Conservation (phyloP, 305 asterid genomes). For the Caryopteris hybrid region DNA sequence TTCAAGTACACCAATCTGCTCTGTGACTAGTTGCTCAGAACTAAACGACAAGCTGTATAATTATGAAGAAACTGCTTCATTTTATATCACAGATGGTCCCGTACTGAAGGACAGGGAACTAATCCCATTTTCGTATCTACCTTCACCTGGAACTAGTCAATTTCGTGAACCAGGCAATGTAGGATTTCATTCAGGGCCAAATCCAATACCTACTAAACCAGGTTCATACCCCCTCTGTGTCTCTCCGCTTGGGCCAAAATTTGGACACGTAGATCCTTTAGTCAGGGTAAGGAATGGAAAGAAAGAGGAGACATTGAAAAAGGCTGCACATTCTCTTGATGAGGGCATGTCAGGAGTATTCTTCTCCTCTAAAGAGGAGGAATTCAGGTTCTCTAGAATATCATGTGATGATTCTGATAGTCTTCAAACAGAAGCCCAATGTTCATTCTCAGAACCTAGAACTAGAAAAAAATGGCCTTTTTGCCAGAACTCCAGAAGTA, state of each 20-base stretch:
- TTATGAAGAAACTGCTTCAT: constrained; percentile 25
- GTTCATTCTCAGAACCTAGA: constrained; percentile 35
- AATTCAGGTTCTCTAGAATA: constrained; percentile 33
- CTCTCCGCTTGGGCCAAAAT: constrained; percentile 64
- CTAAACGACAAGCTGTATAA: constrained; percentile 23
- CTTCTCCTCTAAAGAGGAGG: constrained; percentile 41
- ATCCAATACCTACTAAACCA: constrained; percentile 26
- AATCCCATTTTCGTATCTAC: constrained; percentile 22
- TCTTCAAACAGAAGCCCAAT: constrained; percentile 26
- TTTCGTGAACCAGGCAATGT: constrained; percentile 18
- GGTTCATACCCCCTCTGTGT: constrained; percentile 36
- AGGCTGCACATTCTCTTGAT: constrained; percentile 32
- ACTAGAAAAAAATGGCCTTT: constrained; percentile 39
- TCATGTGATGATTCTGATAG: constrained; percentile 30
- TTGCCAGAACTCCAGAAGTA: constrained; percentile 26
- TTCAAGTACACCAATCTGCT: constrained; percentile 26
- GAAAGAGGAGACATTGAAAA: constrained; percentile 28
- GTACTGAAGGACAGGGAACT: constrained; percentile 46
- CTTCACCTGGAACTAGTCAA: constrained; percentile 29
- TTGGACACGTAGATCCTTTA: constrained; percentile 26
- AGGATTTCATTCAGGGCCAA: constrained; percentile 22
- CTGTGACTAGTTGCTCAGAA: constrained; percentile 29
- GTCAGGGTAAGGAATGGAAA: constrained; percentile 23
- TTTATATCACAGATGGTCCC: constrained; percentile 60
- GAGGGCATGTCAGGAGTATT: constrained; percentile 34